Evolutionary conservation across 345 rosid species (phyloP).

Genomic region (Lepidium aucheri): DNA sequence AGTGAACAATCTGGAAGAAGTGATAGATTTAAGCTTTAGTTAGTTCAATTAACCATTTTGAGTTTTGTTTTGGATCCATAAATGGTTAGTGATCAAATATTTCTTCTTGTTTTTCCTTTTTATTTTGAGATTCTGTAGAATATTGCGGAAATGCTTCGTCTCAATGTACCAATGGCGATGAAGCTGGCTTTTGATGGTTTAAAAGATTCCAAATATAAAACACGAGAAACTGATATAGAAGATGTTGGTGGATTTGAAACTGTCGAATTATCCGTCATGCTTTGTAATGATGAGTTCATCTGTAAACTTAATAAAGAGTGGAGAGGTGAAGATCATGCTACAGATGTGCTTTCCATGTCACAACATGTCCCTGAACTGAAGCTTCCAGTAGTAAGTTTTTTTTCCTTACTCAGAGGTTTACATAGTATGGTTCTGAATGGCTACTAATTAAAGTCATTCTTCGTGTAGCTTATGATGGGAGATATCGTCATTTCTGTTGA

Average conservation of each 20-base stretch:
- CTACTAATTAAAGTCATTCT: slow-evolving; percentile 1
- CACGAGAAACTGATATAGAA: slow-evolving; percentile 61
- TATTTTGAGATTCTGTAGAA: slow-evolving; percentile 43
- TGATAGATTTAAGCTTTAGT: background rate
- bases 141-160: slow-evolving; percentile 79
- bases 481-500: slow-evolving; percentile 90
- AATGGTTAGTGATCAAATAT: no score
- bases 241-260: slow-evolving; percentile 64
- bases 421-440: background rate
- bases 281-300: slow-evolving; percentile 81
- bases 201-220: slow-evolving; percentile 50
- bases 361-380: slow-evolving; percentile 67
- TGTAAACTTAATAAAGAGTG: slow-evolving; percentile 83
- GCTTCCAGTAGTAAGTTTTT: slow-evolving; percentile 65
- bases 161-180: slow-evolving; percentile 82
- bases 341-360: slow-evolving; percentile 97
- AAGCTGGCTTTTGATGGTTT: slow-evolving; percentile 63
- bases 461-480: slow-evolving; percentile 86
- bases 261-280: slow-evolving; percentile 73
- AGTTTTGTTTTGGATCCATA: background rate
- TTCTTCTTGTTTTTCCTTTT: no score
- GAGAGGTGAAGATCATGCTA: slow-evolving; percentile 90
- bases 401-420: background rate
- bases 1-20: no score
- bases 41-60: background rate